Percentiles rank a stretch among this genome's conserved stretches.
Evolutionary conservation across 805 yeast species (phyloP).

Genomic region (Candida cerambycidarum): DNA sequence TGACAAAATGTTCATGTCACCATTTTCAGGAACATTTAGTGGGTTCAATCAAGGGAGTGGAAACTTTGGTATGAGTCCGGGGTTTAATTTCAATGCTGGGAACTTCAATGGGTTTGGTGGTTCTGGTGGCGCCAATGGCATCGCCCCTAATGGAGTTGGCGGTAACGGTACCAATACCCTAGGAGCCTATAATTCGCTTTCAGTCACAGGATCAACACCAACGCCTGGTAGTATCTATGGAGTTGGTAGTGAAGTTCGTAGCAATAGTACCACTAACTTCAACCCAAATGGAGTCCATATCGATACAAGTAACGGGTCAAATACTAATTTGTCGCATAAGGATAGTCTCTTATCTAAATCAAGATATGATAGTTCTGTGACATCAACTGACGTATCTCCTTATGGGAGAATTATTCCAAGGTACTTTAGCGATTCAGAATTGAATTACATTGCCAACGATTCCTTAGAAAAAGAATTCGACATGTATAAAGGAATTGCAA

Average conservation of each 20-base stretch:
- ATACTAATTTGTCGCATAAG: too few relatives aligned
- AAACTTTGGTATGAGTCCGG: too few relatives aligned
- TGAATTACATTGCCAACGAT: slow-evolving; percentile 3
- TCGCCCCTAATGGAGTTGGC: too few relatives aligned
- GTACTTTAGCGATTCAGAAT: slow-evolving; percentile 18
- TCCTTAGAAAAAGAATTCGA: slow-evolving; percentile 34
- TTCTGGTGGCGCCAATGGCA: too few relatives aligned
- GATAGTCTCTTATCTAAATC: slow-evolving; percentile 8
- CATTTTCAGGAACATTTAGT: not conserved
- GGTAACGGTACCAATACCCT: not conserved
- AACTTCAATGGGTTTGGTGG: too few relatives aligned
- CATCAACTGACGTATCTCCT: too few relatives aligned
- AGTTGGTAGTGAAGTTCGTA: not conserved
- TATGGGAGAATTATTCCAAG: not conserved
- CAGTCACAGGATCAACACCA: not conserved
- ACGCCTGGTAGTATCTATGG: not conserved
- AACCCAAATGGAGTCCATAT: too few relatives aligned
- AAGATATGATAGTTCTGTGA: too few relatives aligned
- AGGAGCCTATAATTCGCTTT: too few relatives aligned
- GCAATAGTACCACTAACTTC: slow-evolving; percentile 1
- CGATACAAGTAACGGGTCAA: too few relatives aligned
- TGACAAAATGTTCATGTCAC: not conserved
- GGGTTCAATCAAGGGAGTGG: too few relatives aligned
- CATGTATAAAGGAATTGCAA: slow-evolving; percentile 43
- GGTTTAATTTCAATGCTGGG: too few relatives aligned